These are phyloP conservation scores for Pichia sp. DNA, from an alignment of 1,139 yeast genomes.

Conservation along the genomic window DNA sequence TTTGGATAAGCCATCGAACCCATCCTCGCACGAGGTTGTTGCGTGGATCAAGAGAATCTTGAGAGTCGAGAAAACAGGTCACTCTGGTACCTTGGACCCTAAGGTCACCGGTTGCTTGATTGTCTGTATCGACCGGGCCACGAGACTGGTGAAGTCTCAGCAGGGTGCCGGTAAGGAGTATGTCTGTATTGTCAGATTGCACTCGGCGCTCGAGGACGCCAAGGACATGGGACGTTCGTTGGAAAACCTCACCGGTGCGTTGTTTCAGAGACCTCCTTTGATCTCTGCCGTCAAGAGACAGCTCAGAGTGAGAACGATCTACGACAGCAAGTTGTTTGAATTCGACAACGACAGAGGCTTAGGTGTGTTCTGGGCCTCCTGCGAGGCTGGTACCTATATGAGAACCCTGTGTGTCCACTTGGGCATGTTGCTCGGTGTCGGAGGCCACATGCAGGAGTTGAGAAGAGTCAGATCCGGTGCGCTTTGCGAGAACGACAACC, in stretches of 20 bases:
- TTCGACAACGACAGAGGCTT: conserved; percentile 95
- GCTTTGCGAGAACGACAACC: conserved; percentile 78
- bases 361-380: conserved; percentile 98
- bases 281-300: conserved; percentile 99
- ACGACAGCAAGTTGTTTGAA: conserved; percentile 91
- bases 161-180: conserved; percentile 99
- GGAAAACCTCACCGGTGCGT: conserved; percentile 96
- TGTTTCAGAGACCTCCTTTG: conserved; percentile 98
- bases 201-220: conserved; percentile 86
- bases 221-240: conserved; percentile 83
- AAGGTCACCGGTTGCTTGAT: conserved; percentile 97
- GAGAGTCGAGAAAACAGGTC: conserved; percentile 96
- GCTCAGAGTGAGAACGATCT: conserved; percentile 95
- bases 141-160: conserved; percentile 95
- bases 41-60: conserved; percentile 98
- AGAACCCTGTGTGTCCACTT: conserved; percentile 97
- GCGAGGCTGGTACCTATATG: conserved; percentile 99
- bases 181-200: conserved; percentile 94
- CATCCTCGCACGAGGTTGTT: conserved; percentile 97
- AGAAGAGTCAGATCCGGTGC: conserved; percentile 99
- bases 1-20: conserved; percentile 96
- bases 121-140: conserved; percentile 97
- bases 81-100: conserved; percentile 98
- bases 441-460: conserved; percentile 99
- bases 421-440: conserved; percentile 97